These are phyloP conservation scores for Naganishia albida DNA, from an alignment of 1,284 basidiomycete genomes.

Conservation along the genomic window DNA sequence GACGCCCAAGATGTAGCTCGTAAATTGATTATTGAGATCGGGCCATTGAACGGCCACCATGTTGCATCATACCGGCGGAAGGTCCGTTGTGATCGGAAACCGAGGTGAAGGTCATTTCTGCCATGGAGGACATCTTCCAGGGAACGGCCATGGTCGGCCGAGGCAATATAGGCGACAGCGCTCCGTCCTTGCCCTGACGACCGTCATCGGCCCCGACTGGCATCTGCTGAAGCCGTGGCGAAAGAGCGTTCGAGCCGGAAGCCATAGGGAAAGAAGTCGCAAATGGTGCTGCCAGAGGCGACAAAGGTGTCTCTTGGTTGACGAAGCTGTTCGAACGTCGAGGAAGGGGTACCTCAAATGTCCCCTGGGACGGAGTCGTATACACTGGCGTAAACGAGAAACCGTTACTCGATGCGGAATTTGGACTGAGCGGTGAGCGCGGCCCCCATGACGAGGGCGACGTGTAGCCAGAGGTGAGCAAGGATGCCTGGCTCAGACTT, in stretches of 20 bases:
- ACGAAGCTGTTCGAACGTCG: conserved; percentile 28
- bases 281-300: conserved; percentile 33
- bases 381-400: conserved; percentile 27
- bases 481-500: conserved; percentile 19
- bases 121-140: conserved; percentile 29
- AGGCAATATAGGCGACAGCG: conserved; percentile 26
- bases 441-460: conserved; percentile 27
- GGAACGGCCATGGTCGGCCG: conserved; percentile 22
- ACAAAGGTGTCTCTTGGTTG: conserved; percentile 32
- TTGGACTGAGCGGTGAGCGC: conserved; percentile 28
- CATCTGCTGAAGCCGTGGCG: conserved; percentile 27
- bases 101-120: background rate
- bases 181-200: conserved; percentile 29
- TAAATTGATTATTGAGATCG: conserved; percentile 16
- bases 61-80: conserved; percentile 4
- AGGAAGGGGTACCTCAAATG: conserved; percentile 10
- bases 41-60: conserved; percentile 7
- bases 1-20: no score
- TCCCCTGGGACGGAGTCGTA: conserved; percentile 6
- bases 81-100: background rate
- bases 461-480: conserved; percentile 14
- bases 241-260: conserved; percentile 1
- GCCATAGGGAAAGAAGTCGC: conserved; percentile 24
- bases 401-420: conserved; percentile 25
- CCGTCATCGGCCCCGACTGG: conserved; percentile 18